A percentile compares a stretch with the other conserved stretches of the same genome.
These are phyloP conservation scores for Kingdonia uniflora DNA, from an alignment of 164 flowering plant genomes.

Conservation along the genomic window DNA sequence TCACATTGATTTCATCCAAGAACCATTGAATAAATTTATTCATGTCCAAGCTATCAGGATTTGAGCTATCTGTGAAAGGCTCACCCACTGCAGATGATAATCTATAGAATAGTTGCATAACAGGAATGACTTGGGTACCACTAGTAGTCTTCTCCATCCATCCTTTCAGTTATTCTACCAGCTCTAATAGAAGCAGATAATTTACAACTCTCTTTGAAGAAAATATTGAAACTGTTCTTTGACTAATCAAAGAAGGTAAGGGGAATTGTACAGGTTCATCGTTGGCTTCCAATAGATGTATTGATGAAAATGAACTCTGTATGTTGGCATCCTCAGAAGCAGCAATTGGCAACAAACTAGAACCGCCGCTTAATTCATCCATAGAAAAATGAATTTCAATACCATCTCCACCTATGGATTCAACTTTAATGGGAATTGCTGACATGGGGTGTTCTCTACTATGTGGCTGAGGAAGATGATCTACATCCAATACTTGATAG, in stretches of 20 bases:
- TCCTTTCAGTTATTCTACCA: conserved; percentile 75
- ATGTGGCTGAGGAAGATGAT: conserved; percentile 90
- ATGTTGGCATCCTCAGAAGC: conserved; percentile 21
- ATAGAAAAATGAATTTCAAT: conserved; percentile 69
- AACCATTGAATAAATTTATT: conserved; percentile 85
- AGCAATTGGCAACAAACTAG: conserved; percentile 38
- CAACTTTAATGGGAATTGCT: conserved; percentile 90
- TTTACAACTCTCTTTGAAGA: conserved; percentile 89
- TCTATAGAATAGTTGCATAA: conserved; percentile 92
- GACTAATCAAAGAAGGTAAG: conserved; percentile 47
- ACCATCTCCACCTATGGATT: conserved; percentile 71
- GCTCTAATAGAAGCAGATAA: conserved; percentile 78
- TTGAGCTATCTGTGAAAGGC: conserved; percentile 78
- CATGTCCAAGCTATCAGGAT: conserved; percentile 61
- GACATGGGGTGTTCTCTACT: conserved; percentile 97
- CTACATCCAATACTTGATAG: conserved; percentile 84
- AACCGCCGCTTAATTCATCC: conserved; percentile 44
- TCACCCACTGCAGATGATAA: conserved; percentile 93
- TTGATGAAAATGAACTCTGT: conserved; percentile 59
- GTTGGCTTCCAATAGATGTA: conserved; percentile 71
- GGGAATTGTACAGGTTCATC: conserved; percentile 70
- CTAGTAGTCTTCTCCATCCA: conserved; percentile 88
- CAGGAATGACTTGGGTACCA: conserved; percentile 75
- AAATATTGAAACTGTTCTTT: conserved; percentile 68
- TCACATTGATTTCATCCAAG: conserved; percentile 75